These are phyloP conservation scores for Mrakia gelida DNA, from an alignment of 768 basidiomycete genomes.

Conservation along the genomic window DNA sequence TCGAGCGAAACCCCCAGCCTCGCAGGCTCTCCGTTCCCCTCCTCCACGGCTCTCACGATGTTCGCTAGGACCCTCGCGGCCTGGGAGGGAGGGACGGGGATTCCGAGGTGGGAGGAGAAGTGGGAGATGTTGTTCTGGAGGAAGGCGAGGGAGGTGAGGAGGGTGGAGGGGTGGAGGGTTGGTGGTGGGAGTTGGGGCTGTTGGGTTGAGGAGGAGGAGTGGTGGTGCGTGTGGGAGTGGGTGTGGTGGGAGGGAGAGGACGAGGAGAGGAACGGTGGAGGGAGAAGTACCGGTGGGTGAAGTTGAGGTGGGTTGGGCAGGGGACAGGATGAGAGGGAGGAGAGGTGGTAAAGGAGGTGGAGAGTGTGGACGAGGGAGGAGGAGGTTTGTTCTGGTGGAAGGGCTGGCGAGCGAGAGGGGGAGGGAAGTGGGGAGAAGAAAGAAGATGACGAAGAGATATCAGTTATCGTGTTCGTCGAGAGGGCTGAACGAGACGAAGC, in stretches of 20 bases:
- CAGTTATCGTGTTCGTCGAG: too few relatives aligned
- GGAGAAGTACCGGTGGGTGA: neutral
- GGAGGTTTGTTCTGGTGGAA: neutral
- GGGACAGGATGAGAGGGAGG: neutral
- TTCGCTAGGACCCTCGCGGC: neutral
- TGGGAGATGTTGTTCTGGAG: neutral
- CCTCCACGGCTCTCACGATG: neutral
- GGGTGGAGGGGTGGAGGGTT: neutral
- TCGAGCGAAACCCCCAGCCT: neutral
- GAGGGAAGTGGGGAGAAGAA: too few relatives aligned
- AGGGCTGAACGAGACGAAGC: too few relatives aligned
- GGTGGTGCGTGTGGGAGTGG: neutral
- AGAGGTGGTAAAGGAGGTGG: neutral
- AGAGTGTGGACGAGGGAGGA: neutral
- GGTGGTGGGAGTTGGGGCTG: neutral
- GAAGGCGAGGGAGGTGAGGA: constrained; percentile 1
- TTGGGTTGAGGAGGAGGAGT: neutral
- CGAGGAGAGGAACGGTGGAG: neutral
- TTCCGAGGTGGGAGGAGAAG: neutral
- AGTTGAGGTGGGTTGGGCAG: neutral
- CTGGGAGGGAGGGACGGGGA: neutral
- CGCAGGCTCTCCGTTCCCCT: neutral
- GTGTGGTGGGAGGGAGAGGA: neutral
- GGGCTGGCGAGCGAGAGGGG: neutral
- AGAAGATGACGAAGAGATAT: neutral